phyloP scores from a whole-genome alignment of 1,284 basidiomycete genomes.

The Cystobasidium pallidum region DNA sequence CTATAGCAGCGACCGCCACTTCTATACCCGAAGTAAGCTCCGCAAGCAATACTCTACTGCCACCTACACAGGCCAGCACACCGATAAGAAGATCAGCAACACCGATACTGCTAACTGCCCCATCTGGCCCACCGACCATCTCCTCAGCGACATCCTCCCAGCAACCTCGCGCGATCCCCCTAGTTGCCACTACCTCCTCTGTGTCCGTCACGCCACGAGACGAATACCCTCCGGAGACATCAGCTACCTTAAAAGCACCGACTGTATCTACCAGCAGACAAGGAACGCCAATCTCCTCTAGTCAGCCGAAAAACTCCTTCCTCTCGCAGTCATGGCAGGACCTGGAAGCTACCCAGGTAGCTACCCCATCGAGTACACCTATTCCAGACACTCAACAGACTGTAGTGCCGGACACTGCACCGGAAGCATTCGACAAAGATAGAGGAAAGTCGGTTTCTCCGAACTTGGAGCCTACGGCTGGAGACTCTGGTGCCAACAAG shows the following conservation, averaged over 20 bases:
- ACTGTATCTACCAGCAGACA: neutral
- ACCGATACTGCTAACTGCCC: neutral
- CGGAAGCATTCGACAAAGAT: neutral
- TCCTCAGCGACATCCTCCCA: neutral
- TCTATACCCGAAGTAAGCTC: too few relatives aligned
- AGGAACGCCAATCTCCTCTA: neutral
- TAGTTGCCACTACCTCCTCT: neutral
- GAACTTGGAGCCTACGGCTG: neutral
- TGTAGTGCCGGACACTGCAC: neutral
- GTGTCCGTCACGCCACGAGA: neutral
- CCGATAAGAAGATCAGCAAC: neutral
- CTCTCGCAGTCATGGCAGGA: conserved; percentile 5
- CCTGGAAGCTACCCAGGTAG: conserved; percentile 5
- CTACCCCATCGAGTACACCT: neutral
- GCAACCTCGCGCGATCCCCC: neutral
- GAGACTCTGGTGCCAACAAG: neutral
- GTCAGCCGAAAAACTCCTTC: neutral
- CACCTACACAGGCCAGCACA: neutral
- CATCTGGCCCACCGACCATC: neutral
- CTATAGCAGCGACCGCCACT: neutral
- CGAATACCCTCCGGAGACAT: neutral
- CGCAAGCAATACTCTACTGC: too few relatives aligned
- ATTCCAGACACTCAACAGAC: conserved; percentile 6
- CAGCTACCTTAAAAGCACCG: neutral
- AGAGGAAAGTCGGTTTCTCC: neutral